phyloP scores from a whole-genome alignment of 257 asterid genomes.

The Lycium barbarum region DNA sequence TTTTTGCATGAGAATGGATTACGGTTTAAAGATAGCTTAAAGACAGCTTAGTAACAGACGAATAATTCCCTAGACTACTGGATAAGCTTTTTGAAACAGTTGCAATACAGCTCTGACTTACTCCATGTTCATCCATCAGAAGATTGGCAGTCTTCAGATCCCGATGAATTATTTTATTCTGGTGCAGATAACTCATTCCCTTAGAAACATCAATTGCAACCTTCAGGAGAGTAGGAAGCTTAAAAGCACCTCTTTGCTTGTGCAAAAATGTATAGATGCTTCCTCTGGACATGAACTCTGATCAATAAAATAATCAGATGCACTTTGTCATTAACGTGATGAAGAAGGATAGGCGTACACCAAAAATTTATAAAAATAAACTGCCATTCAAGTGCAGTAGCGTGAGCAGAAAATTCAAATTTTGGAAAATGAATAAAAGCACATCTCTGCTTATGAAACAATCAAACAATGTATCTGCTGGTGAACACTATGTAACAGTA shows the following conservation, averaged over 20 bases:
- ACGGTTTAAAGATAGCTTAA: not conserved
- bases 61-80: not conserved
- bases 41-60: not conserved
- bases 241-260: slow-evolving; percentile 48
- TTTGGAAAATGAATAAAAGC: not conserved
- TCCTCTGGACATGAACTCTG: slow-evolving; percentile 62
- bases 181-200: slow-evolving; percentile 64
- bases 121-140: slow-evolving; percentile 58
- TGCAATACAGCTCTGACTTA: slow-evolving; percentile 33
- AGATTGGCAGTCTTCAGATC: slow-evolving; percentile 63
- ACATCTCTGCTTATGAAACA: not conserved
- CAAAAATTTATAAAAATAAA: not conserved
- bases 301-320: slow-evolving; percentile 24
- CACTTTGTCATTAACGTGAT: not conserved
- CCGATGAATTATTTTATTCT: slow-evolving; percentile 55
- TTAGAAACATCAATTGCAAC: slow-evolving; percentile 57
- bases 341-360: not conserved
- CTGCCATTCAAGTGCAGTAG: slow-evolving; percentile 7
- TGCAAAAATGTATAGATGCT: slow-evolving; percentile 49
- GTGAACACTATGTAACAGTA: not conserved
- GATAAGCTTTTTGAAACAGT: slow-evolving; percentile 26
- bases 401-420: not conserved
- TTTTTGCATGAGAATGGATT: slow-evolving; percentile 10
- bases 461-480: not conserved
- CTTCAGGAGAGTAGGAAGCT: slow-evolving; percentile 49